These are phyloP conservation scores for Asparagopsis taxiformis DNA, from an alignment of 31 red algal species.

Conservation along the genomic window DNA sequence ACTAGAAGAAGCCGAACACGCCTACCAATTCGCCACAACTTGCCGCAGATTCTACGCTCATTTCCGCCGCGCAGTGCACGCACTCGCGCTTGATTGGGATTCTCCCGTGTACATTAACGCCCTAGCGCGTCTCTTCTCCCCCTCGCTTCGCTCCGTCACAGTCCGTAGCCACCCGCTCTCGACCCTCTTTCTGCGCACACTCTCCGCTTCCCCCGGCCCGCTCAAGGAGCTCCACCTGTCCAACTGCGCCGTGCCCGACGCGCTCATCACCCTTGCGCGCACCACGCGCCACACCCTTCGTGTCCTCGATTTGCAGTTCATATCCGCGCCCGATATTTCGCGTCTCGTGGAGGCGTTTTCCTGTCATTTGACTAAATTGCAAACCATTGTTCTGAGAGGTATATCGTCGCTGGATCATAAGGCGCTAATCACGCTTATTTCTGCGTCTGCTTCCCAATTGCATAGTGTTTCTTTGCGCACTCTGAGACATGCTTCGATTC, in stretches of 20 bases:
- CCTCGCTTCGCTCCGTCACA: neutral
- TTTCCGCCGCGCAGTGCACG: slow-evolving; percentile 3
- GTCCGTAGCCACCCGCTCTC: slow-evolving; percentile 3
- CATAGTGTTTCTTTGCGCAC: slow-evolving; percentile 6
- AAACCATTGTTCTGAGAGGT: neutral
- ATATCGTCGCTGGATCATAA: slow-evolving; percentile 3
- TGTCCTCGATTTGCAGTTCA: neutral
- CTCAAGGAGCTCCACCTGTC: neutral
- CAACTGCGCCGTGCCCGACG: neutral
- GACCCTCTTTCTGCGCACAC: neutral
- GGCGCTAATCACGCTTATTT: neutral
- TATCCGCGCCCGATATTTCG: neutral
- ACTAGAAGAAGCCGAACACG: neutral
- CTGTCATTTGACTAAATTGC: neutral
- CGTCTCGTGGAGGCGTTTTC: neutral
- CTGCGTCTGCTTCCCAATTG: neutral
- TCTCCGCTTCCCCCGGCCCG: neutral
- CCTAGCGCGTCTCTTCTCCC: slow-evolving; percentile 7
- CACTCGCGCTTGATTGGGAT: slow-evolving; percentile 9
- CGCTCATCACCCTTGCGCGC: neutral
- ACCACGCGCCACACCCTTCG: neutral
- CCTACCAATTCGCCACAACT: slow-evolving; percentile 5
- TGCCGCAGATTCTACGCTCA: neutral
- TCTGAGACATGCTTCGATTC: slow-evolving; percentile 15
- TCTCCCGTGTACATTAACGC: slow-evolving; percentile 15